These are phyloP conservation scores for Pholiota conissans DNA, from an alignment of 768 basidiomycete genomes.

Conservation along the genomic window DNA sequence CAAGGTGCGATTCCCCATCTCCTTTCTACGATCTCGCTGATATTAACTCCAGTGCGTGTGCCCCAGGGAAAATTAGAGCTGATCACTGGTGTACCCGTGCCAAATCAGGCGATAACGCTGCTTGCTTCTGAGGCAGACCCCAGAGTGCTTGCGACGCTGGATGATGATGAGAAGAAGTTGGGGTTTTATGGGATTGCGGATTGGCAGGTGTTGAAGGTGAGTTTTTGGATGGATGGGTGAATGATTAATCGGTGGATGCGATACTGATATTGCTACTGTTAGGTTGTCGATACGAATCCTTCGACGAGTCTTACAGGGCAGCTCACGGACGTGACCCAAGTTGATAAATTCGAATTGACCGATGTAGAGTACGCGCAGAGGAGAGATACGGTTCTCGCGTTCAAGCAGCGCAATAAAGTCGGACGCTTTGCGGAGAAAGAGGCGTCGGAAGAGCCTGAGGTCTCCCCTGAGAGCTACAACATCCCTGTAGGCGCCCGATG, in stretches of 20 bases:
- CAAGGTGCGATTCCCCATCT: slow-evolving; percentile 56
- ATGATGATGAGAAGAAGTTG: slow-evolving; percentile 67
- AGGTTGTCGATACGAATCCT: slow-evolving; percentile 82
- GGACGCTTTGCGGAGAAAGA: slow-evolving; percentile 79
- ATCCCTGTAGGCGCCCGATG: slow-evolving; percentile 77
- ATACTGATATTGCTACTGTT: no score
- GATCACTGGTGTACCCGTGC: slow-evolving; percentile 85
- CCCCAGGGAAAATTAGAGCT: slow-evolving; percentile 86
- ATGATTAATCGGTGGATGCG: no score
- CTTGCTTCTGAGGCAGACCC: slow-evolving; percentile 56
- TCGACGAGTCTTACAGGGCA: slow-evolving; percentile 77
- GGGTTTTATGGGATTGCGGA: slow-evolving; percentile 76
- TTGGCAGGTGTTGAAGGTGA: slow-evolving; percentile 80
- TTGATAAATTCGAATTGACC: slow-evolving; percentile 91
- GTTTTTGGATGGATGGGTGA: no score
- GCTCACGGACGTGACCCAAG: slow-evolving; percentile 78
- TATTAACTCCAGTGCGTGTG: slow-evolving; percentile 19
- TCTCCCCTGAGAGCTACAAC: slow-evolving; percentile 33
- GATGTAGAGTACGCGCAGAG: slow-evolving; percentile 79
- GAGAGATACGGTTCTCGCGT: slow-evolving; percentile 87
- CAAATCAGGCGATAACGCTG: slow-evolving; percentile 69
- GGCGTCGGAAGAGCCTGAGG: slow-evolving; percentile 24
- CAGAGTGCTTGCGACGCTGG: slow-evolving; percentile 50
- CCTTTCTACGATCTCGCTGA: slow-evolving; percentile 6
- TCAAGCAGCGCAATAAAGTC: slow-evolving; percentile 83